Conservation (phyloP, 176 grass and related monocot species). For the Aegilops longissima region DNA sequence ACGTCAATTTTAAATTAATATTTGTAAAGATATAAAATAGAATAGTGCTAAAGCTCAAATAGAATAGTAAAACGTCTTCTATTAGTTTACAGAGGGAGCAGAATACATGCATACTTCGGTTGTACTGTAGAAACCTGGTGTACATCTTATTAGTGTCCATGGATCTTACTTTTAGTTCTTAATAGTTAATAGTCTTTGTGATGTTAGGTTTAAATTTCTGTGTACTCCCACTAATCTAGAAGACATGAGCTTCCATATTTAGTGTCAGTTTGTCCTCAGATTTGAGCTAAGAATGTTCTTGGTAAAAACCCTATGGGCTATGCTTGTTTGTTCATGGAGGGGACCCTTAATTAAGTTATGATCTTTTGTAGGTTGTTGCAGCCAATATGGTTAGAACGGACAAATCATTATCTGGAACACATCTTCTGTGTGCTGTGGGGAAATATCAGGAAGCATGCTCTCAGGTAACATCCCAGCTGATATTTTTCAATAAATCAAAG, state of each 20-base stretch:
- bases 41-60: slow-evolving; percentile 10
- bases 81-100: not conserved
- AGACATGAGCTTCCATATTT: not conserved
- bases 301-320: not conserved
- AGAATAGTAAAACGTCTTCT: not conserved
- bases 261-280: not conserved
- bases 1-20: not conserved
- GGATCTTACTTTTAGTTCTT: not conserved
- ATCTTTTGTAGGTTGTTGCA: slow-evolving; percentile 79
- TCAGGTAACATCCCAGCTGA: slow-evolving; percentile 52
- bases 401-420: slow-evolving; percentile 86
- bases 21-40: slow-evolving; percentile 4
- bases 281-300: not conserved
- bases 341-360: slow-evolving; percentile 23
- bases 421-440: slow-evolving; percentile 99
- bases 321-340: slow-evolving; percentile 23
- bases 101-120: not conserved
- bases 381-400: slow-evolving; percentile 99
- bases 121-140: not conserved
- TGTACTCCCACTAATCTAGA: slow-evolving; percentile 11
- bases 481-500: not conserved
- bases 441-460: slow-evolving; percentile 99
- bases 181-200: not conserved
- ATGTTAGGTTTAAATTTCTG: not conserved
- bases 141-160: not conserved